Conservation (phyloP, 805 yeast genomes). For the Candida incommunis region DNA sequence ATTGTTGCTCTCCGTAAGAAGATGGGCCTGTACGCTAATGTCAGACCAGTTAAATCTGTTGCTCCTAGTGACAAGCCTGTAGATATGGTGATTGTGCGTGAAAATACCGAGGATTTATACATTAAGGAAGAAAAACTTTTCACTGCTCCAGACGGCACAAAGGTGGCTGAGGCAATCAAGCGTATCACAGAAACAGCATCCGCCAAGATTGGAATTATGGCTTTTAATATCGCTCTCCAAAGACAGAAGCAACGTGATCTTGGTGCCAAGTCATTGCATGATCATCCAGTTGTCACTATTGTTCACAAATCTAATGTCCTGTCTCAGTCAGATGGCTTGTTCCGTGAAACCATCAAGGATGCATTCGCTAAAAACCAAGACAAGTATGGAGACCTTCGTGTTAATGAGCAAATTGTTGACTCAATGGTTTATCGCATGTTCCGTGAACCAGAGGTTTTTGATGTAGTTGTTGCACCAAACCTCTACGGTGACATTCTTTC, state of each 20-base stretch:
- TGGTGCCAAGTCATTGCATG: conserved; percentile 21
- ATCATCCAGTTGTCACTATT: conserved; percentile 64
- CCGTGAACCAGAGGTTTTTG: conserved; percentile 95
- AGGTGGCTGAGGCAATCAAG: conserved; percentile 94
- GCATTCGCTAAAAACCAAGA: conserved; percentile 42
- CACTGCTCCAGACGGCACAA: conserved; percentile 65
- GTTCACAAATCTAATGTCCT: conserved; percentile 95
- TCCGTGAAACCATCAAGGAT: conserved; percentile 71
- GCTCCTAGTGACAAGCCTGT: conserved; percentile 77
- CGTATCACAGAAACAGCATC: conserved; percentile 87
- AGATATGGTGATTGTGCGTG: conserved; percentile 96
- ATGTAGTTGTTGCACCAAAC: conserved; percentile 97
- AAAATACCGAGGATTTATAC: conserved; percentile 95
- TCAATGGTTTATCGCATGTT: conserved; percentile 98
- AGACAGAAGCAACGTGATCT: conserved; percentile 66
- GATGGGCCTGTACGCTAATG: conserved; percentile 89
- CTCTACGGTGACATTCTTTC: conserved; percentile 93
- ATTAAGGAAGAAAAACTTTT: conserved; percentile 81
- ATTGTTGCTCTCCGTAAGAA: conserved; percentile 97
- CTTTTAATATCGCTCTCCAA: conserved; percentile 83
- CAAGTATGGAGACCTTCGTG: conserved; percentile 41
- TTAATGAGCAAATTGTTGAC: conserved; percentile 95
- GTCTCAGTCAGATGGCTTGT: conserved; percentile 84
- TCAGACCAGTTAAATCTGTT: conserved; percentile 93
- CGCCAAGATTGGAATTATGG: conserved; percentile 74